Evolutionary conservation across 306 rosid species (phyloP), one percentile per base, ranked within the genome.

Genomic region (Hippophae gyantsensis): DNA sequence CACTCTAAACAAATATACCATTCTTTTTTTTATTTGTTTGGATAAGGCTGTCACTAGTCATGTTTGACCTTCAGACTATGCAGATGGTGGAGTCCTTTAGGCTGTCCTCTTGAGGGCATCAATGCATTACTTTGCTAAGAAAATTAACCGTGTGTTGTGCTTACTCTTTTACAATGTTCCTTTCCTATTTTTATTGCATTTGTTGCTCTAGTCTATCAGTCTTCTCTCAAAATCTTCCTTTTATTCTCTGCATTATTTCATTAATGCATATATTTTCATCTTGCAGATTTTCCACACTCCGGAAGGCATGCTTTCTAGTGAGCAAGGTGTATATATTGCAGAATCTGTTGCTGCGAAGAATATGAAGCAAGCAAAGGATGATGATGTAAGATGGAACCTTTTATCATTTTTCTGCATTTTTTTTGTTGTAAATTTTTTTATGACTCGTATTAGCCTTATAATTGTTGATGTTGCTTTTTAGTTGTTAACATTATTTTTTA

Each of bases 251-350:
- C 5, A 2, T 32, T 32, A 32, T 32, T 2, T 32, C 50, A 10
- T 46, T 13, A 10, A 46, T 23, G 14, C 53, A 6, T 12, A 49
- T 6, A 52, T 46, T 42, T 38, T 61, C 12, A 51, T 62, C 59
- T 63, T 70, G 72, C 89, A 92, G 99, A 81, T 92, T 57, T 88
- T 83, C 64, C 75, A n/a, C 51, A 85, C 99, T 60, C 96, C 99
- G 58, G 96, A 92, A 72, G 96, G 99, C 61, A 51, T 75, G 76
- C 86, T 92, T 75, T 92, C 99, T 52, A 74, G 73, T 14, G 99
- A 92, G 85, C 90, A 81, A 84, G 99, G 99, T 54, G 81, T 92
- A 69, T 92, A 92, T 68, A 64, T 84, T 78, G 96, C 99, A 9
- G 96, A 92, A 74, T 78, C 96, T 67, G 78, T 85, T 42, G 68